Evolutionary conservation across 768 basidiomycete species (phyloP).

Genomic region (Antrodiella citrinella): DNA sequence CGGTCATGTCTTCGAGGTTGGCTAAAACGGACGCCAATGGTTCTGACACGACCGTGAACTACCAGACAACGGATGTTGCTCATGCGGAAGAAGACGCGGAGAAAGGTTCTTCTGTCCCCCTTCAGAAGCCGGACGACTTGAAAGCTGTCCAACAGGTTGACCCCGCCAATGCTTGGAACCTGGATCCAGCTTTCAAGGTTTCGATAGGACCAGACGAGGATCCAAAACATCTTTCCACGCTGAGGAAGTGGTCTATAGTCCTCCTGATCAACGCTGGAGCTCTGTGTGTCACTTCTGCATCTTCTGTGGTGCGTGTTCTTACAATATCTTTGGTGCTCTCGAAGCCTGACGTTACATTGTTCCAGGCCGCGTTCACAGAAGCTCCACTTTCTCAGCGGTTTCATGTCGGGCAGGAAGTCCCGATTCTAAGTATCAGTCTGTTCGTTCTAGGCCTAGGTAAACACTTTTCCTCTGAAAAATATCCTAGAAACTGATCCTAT

Average conservation of each 20-base stretch:
- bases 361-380: slow-evolving; percentile 58
- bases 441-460: slow-evolving; percentile 33
- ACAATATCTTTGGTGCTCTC: background rate
- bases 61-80: no score
- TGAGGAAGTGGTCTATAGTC: slow-evolving; percentile 20
- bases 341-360: background rate
- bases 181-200: slow-evolving; percentile 11
- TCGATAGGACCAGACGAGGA: slow-evolving; percentile 19
- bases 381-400: slow-evolving; percentile 43
- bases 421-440: slow-evolving; percentile 39
- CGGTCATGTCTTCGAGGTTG: no score
- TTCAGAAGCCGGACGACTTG: no score
- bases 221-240: slow-evolving; percentile 14
- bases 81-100: no score
- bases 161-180: no score
- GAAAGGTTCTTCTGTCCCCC: no score
- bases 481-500: slow-evolving; percentile 22
- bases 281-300: slow-evolving; percentile 37
- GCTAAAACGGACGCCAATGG: no score
- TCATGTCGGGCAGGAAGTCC: slow-evolving; percentile 44
- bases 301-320: slow-evolving; percentile 40
- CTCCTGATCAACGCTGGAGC: slow-evolving; percentile 18
- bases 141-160: no score
- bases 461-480: background rate
- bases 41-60: no score